Base-by-base conservation (phyloP, 768 basidiomycete genomes). In the Pleurotus eryngii region DNA sequence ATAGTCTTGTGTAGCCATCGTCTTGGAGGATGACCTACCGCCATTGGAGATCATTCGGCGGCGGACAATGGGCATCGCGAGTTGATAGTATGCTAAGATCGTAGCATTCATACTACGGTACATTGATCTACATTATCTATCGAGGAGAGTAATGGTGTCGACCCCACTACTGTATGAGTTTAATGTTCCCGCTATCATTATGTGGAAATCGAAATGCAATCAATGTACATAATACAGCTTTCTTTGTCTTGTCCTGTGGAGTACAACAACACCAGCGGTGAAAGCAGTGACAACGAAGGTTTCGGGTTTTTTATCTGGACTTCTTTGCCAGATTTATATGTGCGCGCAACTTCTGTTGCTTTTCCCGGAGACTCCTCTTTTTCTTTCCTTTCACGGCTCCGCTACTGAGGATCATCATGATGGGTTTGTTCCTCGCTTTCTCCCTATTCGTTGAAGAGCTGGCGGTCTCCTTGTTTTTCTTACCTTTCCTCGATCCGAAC, bases 381-480 rank as follows among this genome's bases (percentile, higher is more conserved):
- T 90, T 92, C 76, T 94, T 93, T 1, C 89, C 78, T 61, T 79
- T 77, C n/a, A 93, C 89, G 1, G 85, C 84, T 1, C 80, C 81
- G 58, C 89, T 91, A 49, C 86, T 79, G 60, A 93, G 73, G 55
- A 92, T 86, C 92, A 93, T 94, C 95, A 96, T 95, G 62, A 96
- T 82, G 22, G 95, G 95, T 71, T 98, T 97, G 70, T 95, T 95
- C 68, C 89, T 82, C 39, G 86, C 83, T 82, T 97, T 97, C 75
- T 96, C 92, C 67, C 85, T 79, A 71, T 97, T 97, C 35, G 95
- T 96, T 56, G 89, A 86, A 67, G 90, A 92, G 71, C 91, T 93
- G 58, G 87, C 84, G 9, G 76, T 72, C 37, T 78, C 91, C 69
- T 92, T 93, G 59, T 84, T 92, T 73, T 91, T 89, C 77, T 95